phyloP scores from a whole-genome alignment of 805 yeast species.

The Dipodascus geniculatus region DNA sequence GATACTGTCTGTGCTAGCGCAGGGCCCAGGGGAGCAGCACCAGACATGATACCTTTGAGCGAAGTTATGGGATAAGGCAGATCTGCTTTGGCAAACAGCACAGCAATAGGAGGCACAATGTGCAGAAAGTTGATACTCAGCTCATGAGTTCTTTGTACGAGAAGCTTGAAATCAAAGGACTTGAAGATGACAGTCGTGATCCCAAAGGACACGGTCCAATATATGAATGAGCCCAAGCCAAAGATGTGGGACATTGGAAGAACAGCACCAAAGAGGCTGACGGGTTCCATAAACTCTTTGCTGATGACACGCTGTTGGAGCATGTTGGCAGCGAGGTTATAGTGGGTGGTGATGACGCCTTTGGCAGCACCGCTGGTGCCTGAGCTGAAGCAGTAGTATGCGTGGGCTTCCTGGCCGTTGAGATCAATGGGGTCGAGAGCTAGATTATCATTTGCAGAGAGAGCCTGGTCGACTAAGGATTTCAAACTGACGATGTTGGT shows the following conservation, averaged over 20 bases:
- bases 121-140: conserved; percentile 29
- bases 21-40: conserved; percentile 36
- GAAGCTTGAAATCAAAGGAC: conserved; percentile 23
- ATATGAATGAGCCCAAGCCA: conserved; percentile 24
- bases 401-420: conserved; percentile 8
- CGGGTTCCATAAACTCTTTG: conserved; percentile 2
- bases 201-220: conserved; percentile 13
- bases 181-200: conserved; percentile 18
- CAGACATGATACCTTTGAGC: conserved; percentile 30
- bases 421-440: not conserved
- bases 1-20: conserved; percentile 9
- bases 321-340: conserved; percentile 32
- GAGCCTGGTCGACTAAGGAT: not conserved
- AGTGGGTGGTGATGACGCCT: conserved; percentile 56
- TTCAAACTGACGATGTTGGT: not conserved
- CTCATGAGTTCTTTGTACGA: conserved; percentile 19
- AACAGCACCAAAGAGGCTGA: conserved; percentile 4
- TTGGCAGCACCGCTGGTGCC: conserved; percentile 48
- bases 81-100: conserved; percentile 31
- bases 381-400: conserved; percentile 21
- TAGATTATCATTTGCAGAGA: not conserved
- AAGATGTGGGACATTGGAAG: conserved; percentile 25
- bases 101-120: conserved; percentile 33
- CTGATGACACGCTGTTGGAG: conserved; percentile 6
- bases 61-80: conserved; percentile 25